Evolutionary conservation across 2,329 filamentous ascomycete species (phyloP).

Genomic region (Volutella citrinella): DNA sequence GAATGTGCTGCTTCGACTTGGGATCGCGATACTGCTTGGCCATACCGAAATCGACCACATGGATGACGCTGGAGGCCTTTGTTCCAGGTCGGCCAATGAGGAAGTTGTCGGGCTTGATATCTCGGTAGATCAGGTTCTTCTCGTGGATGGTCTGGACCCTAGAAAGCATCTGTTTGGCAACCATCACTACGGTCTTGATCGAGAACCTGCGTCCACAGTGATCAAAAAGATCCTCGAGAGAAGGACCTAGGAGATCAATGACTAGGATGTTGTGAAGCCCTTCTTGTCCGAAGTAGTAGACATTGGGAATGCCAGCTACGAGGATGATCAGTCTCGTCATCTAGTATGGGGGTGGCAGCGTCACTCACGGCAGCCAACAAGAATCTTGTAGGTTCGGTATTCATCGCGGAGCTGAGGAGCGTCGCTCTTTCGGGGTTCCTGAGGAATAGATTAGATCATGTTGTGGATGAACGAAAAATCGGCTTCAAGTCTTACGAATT

Average conservation of each 20-base stretch:
- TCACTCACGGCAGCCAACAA: conserved; percentile 95
- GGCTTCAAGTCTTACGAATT: conserved; percentile 93
- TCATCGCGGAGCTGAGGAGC: conserved; percentile 97
- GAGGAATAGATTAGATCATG: conserved; percentile 13
- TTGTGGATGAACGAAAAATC: too few species aligned
- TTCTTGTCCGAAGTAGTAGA: conserved; percentile 99
- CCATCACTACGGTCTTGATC: conserved; percentile 98
- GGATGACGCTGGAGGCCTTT: conserved; percentile 96
- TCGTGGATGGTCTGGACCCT: conserved; percentile 93
- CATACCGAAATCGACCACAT: conserved; percentile 99
- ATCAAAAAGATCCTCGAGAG: conserved; percentile 94
- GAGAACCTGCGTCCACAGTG: conserved; percentile 94
- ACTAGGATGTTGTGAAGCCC: conserved; percentile 98
- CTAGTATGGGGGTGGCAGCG: too few species aligned
- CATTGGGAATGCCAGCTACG: conserved; percentile 94
- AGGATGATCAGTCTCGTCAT: too few species aligned
- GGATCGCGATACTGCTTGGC: conserved; percentile 98
- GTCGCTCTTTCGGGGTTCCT: conserved; percentile 99
- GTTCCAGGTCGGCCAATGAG: conserved; percentile 88
- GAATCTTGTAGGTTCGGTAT: conserved; percentile 98
- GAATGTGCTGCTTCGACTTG: conserved; percentile 98
- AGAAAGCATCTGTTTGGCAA: conserved; percentile 98
- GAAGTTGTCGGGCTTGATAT: conserved; percentile 99
- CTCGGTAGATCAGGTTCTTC: conserved; percentile 98
- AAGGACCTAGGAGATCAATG: conserved; percentile 92